Conservation (phyloP, 148 eudicot genomes). For the Pharnaceum exiguum region DNA sequence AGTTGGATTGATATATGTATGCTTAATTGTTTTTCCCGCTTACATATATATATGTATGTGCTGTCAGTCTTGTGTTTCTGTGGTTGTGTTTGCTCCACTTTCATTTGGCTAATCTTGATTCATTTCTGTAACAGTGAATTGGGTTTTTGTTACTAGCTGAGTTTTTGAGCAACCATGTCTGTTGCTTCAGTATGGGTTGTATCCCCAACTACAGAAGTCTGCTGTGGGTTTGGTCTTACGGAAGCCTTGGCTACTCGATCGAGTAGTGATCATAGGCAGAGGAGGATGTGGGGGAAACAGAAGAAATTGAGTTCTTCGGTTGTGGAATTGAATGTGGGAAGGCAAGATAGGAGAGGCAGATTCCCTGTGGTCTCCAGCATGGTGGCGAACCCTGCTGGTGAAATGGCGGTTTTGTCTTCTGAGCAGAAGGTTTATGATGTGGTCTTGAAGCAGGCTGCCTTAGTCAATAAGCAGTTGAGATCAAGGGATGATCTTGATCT, state of each 20-base stretch:
- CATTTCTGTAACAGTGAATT: constrained; percentile 8
- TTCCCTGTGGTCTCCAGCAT: constrained; percentile 49
- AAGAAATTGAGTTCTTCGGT: constrained; percentile 38
- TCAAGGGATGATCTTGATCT: constrained; percentile 40
- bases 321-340: constrained; percentile 26
- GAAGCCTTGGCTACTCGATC: constrained; percentile 34
- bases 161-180: constrained; percentile 53
- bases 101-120: background rate
- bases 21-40: background rate
- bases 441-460: constrained; percentile 87
- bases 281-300: constrained; percentile 32
- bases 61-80: background rate
- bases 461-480: constrained; percentile 55
- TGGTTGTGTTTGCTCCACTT: background rate
- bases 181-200: constrained; percentile 69
- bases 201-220: constrained; percentile 60
- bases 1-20: constrained; percentile 4
- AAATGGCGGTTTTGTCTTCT: constrained; percentile 50
- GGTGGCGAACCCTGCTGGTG: constrained; percentile 72
- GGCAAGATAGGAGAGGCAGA: constrained; percentile 32
- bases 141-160: no score
- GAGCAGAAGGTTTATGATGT: constrained; percentile 97
- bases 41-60: background rate
- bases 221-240: constrained; percentile 39
- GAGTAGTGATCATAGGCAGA: constrained; percentile 29